Base-by-base conservation (phyloP, 306 rosid genomes). In the Ammopiptanthus mongolicus region DNA sequence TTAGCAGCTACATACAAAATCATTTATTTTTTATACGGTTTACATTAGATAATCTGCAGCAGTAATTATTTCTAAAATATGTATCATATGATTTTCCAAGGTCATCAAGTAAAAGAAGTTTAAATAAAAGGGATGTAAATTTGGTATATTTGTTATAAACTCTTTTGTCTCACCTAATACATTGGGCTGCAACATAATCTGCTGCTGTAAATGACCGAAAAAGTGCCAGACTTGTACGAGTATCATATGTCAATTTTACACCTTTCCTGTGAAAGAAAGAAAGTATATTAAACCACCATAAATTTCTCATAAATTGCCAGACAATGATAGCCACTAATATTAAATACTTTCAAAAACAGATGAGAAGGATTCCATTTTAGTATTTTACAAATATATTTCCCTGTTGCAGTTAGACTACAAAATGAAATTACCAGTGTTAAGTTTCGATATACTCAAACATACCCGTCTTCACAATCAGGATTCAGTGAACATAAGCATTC, bases 401-500 rank as follows among this genome's bases (percentile, higher is more conserved):
- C 36, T 5, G 65, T 28, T 48, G 15, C 39, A 63, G 12, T 65
- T 68, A 53, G 76, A 51, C 51, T 39, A 44, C 21, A 80, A 59
- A 62, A 80, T 42, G 62, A 79, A 64, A 70, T 64, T 70, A 74
- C 44, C 10, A 14, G 25, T n/a, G 42, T 39, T 57, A 69, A 55
- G 29, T 62, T 68, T 72, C 59, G 25, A 57, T 50, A 53, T 58
- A 74, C 50, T 71, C 59, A 57, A 78, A 80, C 88, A 47, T 87
- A 94, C 98, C 98, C 98, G 5, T 91, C 98, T 21, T 83, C 93
- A 59, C 39, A 66, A 82, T 88, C 82, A 29, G 98, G 87, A 85
- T 71, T 94, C 29, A 94, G 9, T 15, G 91, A 83, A 75, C 79
- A 36, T 17, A 75, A 13, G 82, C 80, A 75, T 86, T 91, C 98